phyloP scores from a whole-genome alignment of 2,329 filamentous ascomycete species.

The Aspergillus clavatus region DNA sequence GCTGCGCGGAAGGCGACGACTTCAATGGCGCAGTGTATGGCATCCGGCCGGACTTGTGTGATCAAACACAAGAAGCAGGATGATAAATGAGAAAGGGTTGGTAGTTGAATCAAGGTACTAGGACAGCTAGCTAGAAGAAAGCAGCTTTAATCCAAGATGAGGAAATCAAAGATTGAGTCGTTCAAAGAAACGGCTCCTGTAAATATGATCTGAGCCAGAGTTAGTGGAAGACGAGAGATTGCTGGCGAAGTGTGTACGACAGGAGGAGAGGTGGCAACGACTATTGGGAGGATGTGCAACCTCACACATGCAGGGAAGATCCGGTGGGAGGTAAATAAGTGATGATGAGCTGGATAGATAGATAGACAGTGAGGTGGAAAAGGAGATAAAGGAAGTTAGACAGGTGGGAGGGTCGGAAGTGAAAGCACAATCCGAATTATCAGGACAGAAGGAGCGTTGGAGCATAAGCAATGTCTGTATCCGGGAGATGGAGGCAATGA shows the following conservation, averaged over 20 bases:
- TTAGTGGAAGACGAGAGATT: background rate
- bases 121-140: background rate
- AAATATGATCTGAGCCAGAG: background rate
- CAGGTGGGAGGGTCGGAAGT: conserved; percentile 2
- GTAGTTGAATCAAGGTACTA: too few species aligned
- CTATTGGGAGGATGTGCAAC: background rate
- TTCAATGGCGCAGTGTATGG: conserved; percentile 49
- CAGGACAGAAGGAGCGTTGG: conserved; percentile 20
- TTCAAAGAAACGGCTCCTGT: conserved; percentile 1
- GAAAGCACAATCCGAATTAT: conserved; percentile 2
- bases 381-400: background rate
- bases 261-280: background rate
- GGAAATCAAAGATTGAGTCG: background rate
- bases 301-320: background rate
- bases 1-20: conserved; percentile 52
- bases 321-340: background rate
- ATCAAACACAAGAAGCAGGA: conserved; percentile 25
- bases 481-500: conserved; percentile 13
- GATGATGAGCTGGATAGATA: background rate
- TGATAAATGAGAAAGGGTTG: too few species aligned
- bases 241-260: background rate
- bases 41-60: conserved; percentile 42
- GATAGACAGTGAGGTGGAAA: too few species aligned
- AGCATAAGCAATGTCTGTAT: conserved; percentile 16
- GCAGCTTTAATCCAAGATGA: background rate